Conservation (phyloP, 2,329 filamentous ascomycete species). For the Berkeleyomyces rouxiae region DNA sequence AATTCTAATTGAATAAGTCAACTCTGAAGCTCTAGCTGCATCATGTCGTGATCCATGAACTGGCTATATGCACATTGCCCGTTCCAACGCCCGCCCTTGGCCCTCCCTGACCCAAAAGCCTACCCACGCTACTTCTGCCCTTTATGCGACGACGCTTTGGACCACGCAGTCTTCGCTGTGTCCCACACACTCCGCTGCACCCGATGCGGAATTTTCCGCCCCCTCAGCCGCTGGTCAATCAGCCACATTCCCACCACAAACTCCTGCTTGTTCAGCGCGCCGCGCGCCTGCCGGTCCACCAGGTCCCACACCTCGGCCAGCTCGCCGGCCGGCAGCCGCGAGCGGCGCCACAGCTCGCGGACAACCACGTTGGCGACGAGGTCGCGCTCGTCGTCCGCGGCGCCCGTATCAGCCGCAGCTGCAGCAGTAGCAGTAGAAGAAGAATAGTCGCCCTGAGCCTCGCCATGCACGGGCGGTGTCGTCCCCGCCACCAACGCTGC, state of each 20-base stretch:
- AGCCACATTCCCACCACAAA: slow-evolving; percentile 77
- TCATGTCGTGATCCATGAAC: not conserved
- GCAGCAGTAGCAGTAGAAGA: not conserved
- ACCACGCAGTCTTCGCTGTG: slow-evolving; percentile 38
- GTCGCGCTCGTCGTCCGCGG: slow-evolving; percentile 23
- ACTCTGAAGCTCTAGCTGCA: not conserved
- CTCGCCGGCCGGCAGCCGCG: slow-evolving; percentile 48
- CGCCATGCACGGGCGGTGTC: not conserved
- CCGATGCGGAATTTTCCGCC: slow-evolving; percentile 55
- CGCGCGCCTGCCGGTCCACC: slow-evolving; percentile 41
- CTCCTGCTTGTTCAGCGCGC: slow-evolving; percentile 47
- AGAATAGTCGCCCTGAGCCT: not conserved
- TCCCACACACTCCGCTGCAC: slow-evolving; percentile 63
- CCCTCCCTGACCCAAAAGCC: not conserved
- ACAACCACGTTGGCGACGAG: slow-evolving; percentile 52
- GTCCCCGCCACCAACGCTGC: not conserved
- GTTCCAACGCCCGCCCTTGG: not conserved
- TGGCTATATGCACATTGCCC: not conserved
- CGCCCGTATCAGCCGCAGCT: slow-evolving; percentile 2
- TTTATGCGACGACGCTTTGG: slow-evolving; percentile 14
- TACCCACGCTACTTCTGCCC: not conserved
- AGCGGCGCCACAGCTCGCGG: slow-evolving; percentile 59
- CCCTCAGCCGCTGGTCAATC: slow-evolving; percentile 64
- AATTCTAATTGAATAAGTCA: not conserved
- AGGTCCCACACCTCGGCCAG: slow-evolving; percentile 64